Percentiles rank a stretch among this genome's conserved stretches.
phyloP scores from a whole-genome alignment of 2,329 filamentous ascomycete species.

The Colletotrichum sp. region DNA sequence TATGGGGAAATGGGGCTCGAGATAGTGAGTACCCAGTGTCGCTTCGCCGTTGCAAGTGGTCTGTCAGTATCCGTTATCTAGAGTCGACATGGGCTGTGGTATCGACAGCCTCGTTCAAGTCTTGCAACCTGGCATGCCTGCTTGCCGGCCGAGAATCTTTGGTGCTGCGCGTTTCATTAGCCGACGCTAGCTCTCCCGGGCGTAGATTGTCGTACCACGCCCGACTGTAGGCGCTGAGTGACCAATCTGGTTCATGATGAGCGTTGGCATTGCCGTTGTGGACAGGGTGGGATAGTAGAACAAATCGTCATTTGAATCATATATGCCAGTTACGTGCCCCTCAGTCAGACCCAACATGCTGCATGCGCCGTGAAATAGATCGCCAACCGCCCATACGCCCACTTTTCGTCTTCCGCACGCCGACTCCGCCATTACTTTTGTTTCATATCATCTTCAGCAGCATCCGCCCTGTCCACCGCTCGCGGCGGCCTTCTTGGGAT shows the following conservation, averaged over 20 bases:
- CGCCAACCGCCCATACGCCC: conserved; percentile 8
- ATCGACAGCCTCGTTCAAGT: neutral
- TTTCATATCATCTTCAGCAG: neutral
- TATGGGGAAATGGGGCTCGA: neutral
- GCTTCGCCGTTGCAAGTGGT: neutral
- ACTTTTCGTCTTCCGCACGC: conserved; percentile 9
- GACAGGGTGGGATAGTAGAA: neutral
- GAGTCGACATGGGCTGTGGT: neutral
- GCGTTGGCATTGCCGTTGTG: neutral
- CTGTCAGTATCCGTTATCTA: neutral
- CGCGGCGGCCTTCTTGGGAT: conserved; percentile 16
- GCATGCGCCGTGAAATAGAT: conserved; percentile 9
- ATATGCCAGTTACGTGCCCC: neutral
- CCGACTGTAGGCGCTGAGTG: neutral
- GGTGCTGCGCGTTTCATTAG: neutral
- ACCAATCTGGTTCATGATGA: neutral
- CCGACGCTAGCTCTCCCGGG: neutral
- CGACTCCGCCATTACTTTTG: neutral
- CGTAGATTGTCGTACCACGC: neutral
- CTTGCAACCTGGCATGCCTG: neutral
- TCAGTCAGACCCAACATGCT: conserved; percentile 1
- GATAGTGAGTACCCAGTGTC: neutral
- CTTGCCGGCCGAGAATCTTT: neutral
- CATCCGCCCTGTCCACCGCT: conserved; percentile 14
- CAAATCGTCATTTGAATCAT: neutral